Percentiles rank a stretch among this genome's conserved stretches.
Evolutionary conservation across 768 basidiomycete species (phyloP).

Genomic region (Glaciozyma martinii): DNA sequence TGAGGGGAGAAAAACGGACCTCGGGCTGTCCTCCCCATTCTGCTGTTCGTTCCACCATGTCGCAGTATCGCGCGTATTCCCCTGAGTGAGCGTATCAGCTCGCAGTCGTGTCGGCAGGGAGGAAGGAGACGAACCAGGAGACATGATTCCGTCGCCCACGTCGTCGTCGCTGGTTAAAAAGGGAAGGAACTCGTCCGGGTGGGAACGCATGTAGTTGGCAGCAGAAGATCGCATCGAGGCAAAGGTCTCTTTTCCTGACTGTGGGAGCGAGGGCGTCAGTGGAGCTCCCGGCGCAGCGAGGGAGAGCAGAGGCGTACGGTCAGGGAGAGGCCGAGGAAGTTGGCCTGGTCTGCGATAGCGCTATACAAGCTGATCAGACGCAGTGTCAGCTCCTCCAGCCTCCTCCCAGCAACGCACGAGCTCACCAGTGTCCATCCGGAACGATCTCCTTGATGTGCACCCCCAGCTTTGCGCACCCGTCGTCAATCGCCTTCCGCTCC

Average conservation of each 20-base stretch:
- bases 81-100: background rate
- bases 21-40: slow-evolving; percentile 98
- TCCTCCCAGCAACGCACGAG: too few species aligned
- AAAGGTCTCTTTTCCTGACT: slow-evolving; percentile 49
- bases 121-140: slow-evolving; percentile 34
- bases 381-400: background rate
- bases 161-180: slow-evolving; percentile 63
- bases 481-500: slow-evolving; percentile 55
- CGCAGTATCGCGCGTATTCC: slow-evolving; percentile 57
- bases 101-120: background rate
- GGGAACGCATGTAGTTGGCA: slow-evolving; percentile 66
- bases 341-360: slow-evolving; percentile 84
- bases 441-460: slow-evolving; percentile 53
- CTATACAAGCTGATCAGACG: slow-evolving; percentile 56
- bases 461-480: slow-evolving; percentile 51
- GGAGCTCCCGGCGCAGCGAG: too few species aligned
- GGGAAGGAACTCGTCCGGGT: slow-evolving; percentile 84
- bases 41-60: slow-evolving; percentile 66
- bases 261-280: background rate
- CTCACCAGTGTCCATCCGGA: slow-evolving; percentile 80
- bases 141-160: slow-evolving; percentile 62
- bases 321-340: slow-evolving; percentile 51
- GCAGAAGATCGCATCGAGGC: slow-evolving; percentile 57
- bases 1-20: slow-evolving; percentile 33
- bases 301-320: background rate